A percentile compares a stretch with the other conserved stretches of the same genome.
Conservation (phyloP, 1,284 basidiomycete genomes). For the Farysia itapuensis region DNA sequence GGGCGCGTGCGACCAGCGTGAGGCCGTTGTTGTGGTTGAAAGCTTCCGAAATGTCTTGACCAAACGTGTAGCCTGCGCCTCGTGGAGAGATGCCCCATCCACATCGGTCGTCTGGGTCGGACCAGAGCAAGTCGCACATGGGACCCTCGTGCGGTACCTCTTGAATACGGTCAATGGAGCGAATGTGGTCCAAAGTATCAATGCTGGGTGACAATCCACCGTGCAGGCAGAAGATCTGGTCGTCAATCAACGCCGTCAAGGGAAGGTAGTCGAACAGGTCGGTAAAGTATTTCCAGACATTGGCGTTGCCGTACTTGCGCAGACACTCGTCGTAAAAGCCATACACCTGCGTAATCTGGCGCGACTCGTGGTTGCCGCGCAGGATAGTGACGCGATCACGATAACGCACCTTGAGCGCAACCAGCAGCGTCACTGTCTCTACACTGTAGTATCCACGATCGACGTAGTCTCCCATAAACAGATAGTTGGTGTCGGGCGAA, state of each 20-base stretch:
- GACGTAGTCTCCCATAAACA: slow-evolving; percentile 99
- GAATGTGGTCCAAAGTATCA: slow-evolving; percentile 98
- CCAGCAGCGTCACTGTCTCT: slow-evolving; percentile 96
- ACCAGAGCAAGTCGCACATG: slow-evolving; percentile 99
- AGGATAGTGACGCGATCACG: slow-evolving; percentile 97
- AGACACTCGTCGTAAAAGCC: slow-evolving; percentile 99
- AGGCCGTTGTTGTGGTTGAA: slow-evolving; percentile 99
- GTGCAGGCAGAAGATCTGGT: slow-evolving; percentile 99
- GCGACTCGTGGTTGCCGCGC: slow-evolving; percentile 95
- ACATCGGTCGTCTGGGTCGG: slow-evolving; percentile 97
- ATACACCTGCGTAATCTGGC: slow-evolving; percentile 99
- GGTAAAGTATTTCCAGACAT: slow-evolving; percentile 99
- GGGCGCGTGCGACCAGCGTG: slow-evolving; percentile 72
- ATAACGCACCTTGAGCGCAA: slow-evolving; percentile 96
- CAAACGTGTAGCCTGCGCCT: slow-evolving; percentile 98
- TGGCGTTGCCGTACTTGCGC: slow-evolving; percentile 98
- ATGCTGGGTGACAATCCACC: slow-evolving; percentile 98
- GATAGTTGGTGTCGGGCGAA: slow-evolving; percentile 99
- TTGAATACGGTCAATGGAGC: slow-evolving; percentile 96
- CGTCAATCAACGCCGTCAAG: slow-evolving; percentile 94
- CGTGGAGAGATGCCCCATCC: slow-evolving; percentile 99
- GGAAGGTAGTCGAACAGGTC: slow-evolving; percentile 98
- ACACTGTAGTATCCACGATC: slow-evolving; percentile 99
- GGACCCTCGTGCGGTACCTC: slow-evolving; percentile 99
- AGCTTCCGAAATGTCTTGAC: slow-evolving; percentile 95